Percentiles rank a stretch among this genome's conserved stretches.
Conservation (phyloP, 345 rosid genomes). For the Corchorus capsularis region DNA sequence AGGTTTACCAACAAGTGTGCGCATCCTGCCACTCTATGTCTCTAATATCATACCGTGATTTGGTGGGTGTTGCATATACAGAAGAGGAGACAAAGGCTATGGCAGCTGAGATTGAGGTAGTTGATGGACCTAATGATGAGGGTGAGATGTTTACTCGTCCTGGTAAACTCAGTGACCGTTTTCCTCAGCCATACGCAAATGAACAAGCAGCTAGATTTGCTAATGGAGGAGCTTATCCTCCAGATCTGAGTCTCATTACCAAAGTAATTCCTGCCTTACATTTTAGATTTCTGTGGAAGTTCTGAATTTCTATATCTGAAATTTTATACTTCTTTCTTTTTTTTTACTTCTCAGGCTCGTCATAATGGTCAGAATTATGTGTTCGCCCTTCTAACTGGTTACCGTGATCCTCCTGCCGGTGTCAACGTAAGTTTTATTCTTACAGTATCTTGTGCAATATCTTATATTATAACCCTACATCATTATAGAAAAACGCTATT, state of each 20-base stretch:
- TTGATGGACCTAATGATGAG: conserved; percentile 99
- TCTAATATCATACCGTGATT: conserved; percentile 84
- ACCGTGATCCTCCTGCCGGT: conserved; percentile 99
- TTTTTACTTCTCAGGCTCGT: conserved; percentile 71
- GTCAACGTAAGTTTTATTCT: conserved; percentile 51
- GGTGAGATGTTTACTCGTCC: conserved; percentile 99
- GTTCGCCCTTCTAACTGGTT: conserved; percentile 94
- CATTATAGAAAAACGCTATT: not conserved
- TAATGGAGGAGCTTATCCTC: conserved; percentile 99
- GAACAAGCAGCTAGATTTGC: conserved; percentile 99
- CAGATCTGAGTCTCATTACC: conserved; percentile 97
- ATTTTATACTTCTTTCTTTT: conserved; percentile 15
- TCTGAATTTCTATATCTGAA: conserved; percentile 1
- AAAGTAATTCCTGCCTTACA: conserved; percentile 56
- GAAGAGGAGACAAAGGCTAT: conserved; percentile 98
- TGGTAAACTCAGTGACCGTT: conserved; percentile 96
- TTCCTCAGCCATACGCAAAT: conserved; percentile 88
- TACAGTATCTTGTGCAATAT: not conserved
- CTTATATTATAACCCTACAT: not conserved
- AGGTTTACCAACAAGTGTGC: conserved; percentile 96
- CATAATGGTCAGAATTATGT: conserved; percentile 99
- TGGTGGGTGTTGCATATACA: conserved; percentile 97
- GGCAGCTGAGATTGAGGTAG: conserved; percentile 99
- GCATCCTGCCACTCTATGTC: conserved; percentile 99
- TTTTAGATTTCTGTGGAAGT: conserved; percentile 15